Base-by-base conservation (phyloP, 2,329 filamentous ascomycete genomes). In the Monilinia polystroma region DNA sequence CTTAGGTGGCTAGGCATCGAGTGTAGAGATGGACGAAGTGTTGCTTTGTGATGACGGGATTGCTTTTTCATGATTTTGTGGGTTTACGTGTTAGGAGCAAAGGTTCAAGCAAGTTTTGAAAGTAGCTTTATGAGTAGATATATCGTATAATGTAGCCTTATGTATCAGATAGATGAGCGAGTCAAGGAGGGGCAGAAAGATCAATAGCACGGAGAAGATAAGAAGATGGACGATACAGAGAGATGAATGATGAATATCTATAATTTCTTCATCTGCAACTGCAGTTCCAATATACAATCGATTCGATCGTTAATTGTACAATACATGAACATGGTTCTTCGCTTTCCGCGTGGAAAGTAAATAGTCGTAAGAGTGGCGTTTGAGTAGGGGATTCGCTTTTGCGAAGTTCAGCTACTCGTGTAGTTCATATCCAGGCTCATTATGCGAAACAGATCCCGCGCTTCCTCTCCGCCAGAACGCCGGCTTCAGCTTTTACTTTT, bases 281-380 rank as follows among this genome's bases (percentile, higher is more conserved):
- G 29, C 55, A 16, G 35, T 49, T 57, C 26, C 26, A 56, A 49
- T 64, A 64, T 57, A 64, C 52, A 64, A 45, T 23, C 43, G 41
- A 57, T 49, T 51, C 8, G n/a, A 64, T 49, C 41, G 41, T 47
- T 64, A 38, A 26, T 64, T 57, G 20, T 58, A 64, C 41, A 64
- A 35, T 57, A 47, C 26, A 64, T 29, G 62, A 51, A 64, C 16
- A 59, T 32, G 14, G 32, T 29, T n/a, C 52, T 18, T 55, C 20
- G 6, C 41, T 6, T 57, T 57, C 20, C 38, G 14, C n/a, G 23
- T 45, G 11, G 56, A 23, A 52, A 52, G 41, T 43, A 43, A 14
- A 29, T 29, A 10, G 23, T 60, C 58, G 45, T 38, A 51, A 60
- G 58, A 60, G 58, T 60, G 58, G 58, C 29, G 58, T 51, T 49